Base-by-base conservation (phyloP, 2,329 filamentous ascomycete species). In the Calonectria hawksworthii region DNA sequence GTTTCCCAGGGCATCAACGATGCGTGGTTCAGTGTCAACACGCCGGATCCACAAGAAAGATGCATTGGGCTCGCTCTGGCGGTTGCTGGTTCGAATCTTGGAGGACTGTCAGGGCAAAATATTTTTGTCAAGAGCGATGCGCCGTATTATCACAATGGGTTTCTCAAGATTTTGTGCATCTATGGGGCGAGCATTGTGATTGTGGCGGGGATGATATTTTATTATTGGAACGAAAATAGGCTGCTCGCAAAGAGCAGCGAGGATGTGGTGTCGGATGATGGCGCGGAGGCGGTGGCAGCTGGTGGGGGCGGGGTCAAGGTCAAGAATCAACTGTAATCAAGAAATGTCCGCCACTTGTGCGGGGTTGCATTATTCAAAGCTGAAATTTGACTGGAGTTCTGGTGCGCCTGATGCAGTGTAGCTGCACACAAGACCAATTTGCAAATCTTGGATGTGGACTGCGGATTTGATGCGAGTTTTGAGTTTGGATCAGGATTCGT, bases 1-100 rank as follows among this genome's bases (percentile, higher is more conserved):
- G 54, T 68, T 21, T 52, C 68, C 7, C 72, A 76, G 32, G 68
- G 72, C 23, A 71, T 74, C 47, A 74, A 69, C 44, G 59, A 67
- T 16, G 74, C 74, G 4, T 76, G 72, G 68, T 63, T 74, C n/a
- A 63, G 63, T 13, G 41, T 68, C 14, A 74, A 74, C 32, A 70
- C 67, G 36, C 41, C 50, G 14, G 72, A 76, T 34, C 28, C 63
- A 13, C 51, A 74, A 26, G 69, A 74, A 52, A 54, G 68, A 11
- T 70, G 68, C 30, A 65, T 74, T 16, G 72, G 67, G 6, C 38
- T 74, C 2, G 68, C 72, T 1, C 52, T 73, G 8, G 73, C 66
- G 30, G 72, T 74, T 7, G 67, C 67, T 11, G 64, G 72, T 1
- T 68, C 66, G 1, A 70, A 74, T 34, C 68, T 76, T 2, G 68